These are phyloP conservation scores for Annona cherimola DNA, from an alignment of 164 flowering plant species.

Conservation along the genomic window DNA sequence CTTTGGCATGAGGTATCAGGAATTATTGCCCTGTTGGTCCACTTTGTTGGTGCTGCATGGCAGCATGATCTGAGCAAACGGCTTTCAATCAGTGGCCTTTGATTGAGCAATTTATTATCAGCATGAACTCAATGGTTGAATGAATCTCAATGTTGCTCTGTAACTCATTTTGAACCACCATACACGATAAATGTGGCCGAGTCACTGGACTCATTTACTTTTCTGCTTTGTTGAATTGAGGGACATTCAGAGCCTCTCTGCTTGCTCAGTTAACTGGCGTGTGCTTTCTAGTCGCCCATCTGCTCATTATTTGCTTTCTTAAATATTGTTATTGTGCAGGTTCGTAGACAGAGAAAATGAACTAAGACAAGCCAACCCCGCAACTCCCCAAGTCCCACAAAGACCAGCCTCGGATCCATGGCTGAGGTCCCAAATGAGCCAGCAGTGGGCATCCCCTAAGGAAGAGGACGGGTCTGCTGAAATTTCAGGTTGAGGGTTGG, in stretches of 20 bases:
- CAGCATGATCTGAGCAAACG: too few species aligned
- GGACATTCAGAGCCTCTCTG: not conserved
- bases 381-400: constrained; percentile 76
- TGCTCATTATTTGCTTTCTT: not conserved
- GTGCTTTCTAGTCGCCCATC: not conserved
- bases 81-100: too few species aligned
- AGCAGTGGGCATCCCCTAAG: constrained; percentile 74
- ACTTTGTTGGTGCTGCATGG: too few species aligned
- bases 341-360: constrained; percentile 93
- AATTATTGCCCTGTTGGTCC: too few species aligned
- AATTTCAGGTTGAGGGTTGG: not conserved
- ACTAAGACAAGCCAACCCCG: constrained; percentile 82
- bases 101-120: too few species aligned
- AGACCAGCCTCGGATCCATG: constrained; percentile 79
- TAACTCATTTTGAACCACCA: too few species aligned
- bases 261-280: not conserved
- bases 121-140: too few species aligned
- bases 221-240: too few species aligned
- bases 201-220: too few species aligned
- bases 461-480: constrained; percentile 32
- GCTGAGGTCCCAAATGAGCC: constrained; percentile 65
- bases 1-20: too few species aligned
- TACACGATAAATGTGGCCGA: too few species aligned
- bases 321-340: constrained; percentile 32
- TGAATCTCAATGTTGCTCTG: too few species aligned